Conservation (phyloP, 495 filamentous ascomycete species). For the Xylaria palmicola region DNA sequence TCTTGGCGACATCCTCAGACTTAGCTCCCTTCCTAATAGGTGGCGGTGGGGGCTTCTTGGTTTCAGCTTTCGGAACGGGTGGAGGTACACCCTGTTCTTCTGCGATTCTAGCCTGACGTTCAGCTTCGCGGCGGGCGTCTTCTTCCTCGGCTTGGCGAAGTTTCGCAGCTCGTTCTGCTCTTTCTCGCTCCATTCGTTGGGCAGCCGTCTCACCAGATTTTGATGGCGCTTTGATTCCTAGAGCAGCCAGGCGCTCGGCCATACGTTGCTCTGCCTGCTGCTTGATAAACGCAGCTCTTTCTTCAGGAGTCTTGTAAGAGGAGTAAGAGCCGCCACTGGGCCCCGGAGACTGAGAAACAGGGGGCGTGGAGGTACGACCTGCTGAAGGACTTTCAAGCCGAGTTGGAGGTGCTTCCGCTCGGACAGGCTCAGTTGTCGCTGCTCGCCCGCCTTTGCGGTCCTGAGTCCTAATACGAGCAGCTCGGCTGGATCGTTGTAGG, state of each 20-base stretch:
- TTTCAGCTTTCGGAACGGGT: constrained; percentile 52
- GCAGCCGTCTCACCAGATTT: constrained; percentile 72
- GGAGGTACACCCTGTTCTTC: constrained; percentile 75
- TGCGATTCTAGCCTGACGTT: constrained; percentile 79
- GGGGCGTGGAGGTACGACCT: constrained; percentile 46
- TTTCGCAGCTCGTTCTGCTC: constrained; percentile 80
- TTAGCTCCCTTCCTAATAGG: constrained; percentile 75
- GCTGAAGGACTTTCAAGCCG: constrained; percentile 41
- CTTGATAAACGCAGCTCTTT: constrained; percentile 92
- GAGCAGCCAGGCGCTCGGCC: constrained; percentile 93
- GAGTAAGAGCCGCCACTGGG: constrained; percentile 60
- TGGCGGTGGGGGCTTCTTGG: constrained; percentile 83
- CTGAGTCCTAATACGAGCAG: constrained; percentile 72
- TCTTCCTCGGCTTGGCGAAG: constrained; percentile 90
- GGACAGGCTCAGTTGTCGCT: constrained; percentile 46
- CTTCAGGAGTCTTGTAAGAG: constrained; percentile 85
- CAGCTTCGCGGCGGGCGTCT: constrained; percentile 84
- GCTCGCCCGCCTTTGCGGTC: constrained; percentile 49
- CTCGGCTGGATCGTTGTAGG: constrained; percentile 77
- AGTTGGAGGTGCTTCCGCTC: constrained; percentile 39
- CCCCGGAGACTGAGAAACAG: constrained; percentile 35
- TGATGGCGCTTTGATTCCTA: constrained; percentile 79
- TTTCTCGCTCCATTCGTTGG: constrained; percentile 86
- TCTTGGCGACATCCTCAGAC: constrained; percentile 53
- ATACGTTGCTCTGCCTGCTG: constrained; percentile 96